Evolutionary conservation across 805 yeast species (phyloP).

Genomic region (Citeromyces nyonsensis): DNA sequence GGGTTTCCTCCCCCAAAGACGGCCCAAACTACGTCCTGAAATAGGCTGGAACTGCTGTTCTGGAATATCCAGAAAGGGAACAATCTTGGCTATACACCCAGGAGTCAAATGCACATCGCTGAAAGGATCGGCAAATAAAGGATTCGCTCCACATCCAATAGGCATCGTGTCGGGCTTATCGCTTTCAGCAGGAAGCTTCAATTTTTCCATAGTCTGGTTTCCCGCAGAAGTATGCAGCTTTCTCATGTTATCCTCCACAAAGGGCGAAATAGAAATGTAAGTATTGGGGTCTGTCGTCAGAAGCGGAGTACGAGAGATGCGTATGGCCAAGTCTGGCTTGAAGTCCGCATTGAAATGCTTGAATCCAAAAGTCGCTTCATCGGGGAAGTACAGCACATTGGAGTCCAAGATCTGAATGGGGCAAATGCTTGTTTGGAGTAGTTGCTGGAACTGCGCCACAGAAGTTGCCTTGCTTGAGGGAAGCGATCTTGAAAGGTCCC

Average conservation of each 20-base stretch:
- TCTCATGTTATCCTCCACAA: slow-evolving; percentile 24
- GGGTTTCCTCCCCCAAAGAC: neutral
- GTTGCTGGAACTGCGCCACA: slow-evolving; percentile 10
- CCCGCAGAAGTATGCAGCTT: slow-evolving; percentile 18
- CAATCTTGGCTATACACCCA: slow-evolving; percentile 24
- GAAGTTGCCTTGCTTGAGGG: slow-evolving; percentile 9
- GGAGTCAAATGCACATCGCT: slow-evolving; percentile 36
- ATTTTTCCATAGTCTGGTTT: slow-evolving; percentile 18
- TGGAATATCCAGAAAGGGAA: slow-evolving; percentile 7
- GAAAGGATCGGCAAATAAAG: slow-evolving; percentile 35
- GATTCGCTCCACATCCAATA: slow-evolving; percentile 38
- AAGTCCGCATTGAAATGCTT: slow-evolving; percentile 15
- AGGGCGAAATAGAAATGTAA: slow-evolving; percentile 34
- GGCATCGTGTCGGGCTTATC: slow-evolving; percentile 13
- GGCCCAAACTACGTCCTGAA: neutral
- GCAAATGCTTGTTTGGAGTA: slow-evolving; percentile 12
- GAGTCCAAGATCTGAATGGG: slow-evolving; percentile 19
- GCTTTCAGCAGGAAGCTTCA: slow-evolving; percentile 14
- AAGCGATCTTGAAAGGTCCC: slow-evolving; percentile 11
- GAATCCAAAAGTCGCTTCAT: slow-evolving; percentile 15
- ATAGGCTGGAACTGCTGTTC: neutral
- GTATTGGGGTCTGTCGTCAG: slow-evolving; percentile 28
- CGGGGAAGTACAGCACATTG: slow-evolving; percentile 12
- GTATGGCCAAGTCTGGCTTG: slow-evolving; percentile 14
- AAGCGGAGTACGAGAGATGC: slow-evolving; percentile 20